phyloP scores from a whole-genome alignment of 768 basidiomycete species.

The Termitomyces sp. region DNA sequence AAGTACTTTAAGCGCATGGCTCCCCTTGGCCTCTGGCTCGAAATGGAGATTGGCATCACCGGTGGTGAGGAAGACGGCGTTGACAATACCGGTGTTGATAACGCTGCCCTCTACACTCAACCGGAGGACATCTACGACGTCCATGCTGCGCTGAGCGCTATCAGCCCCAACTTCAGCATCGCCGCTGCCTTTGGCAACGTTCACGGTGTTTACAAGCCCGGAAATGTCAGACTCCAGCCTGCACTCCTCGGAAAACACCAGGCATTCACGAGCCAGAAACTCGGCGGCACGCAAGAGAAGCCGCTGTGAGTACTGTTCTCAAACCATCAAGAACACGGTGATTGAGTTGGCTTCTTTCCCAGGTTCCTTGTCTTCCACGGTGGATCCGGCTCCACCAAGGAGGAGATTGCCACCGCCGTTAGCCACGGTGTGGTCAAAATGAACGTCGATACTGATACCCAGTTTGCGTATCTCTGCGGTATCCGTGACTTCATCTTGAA shows the following conservation, averaged over 20 bases:
- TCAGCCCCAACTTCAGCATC: slow-evolving; percentile 93
- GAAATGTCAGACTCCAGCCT: slow-evolving; percentile 92
- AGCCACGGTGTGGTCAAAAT: slow-evolving; percentile 95
- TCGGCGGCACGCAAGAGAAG: slow-evolving; percentile 56
- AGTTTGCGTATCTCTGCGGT: slow-evolving; percentile 86
- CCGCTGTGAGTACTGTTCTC: slow-evolving; percentile 63
- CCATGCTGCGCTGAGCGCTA: slow-evolving; percentile 72
- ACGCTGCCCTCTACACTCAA: slow-evolving; percentile 92
- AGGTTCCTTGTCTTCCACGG: slow-evolving; percentile 99
- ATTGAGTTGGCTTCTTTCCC: slow-evolving; percentile 3
- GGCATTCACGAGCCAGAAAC: slow-evolving; percentile 60
- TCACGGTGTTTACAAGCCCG: slow-evolving; percentile 99
- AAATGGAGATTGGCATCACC: slow-evolving; percentile 99
- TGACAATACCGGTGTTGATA: slow-evolving; percentile 95
- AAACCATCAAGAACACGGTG: not conserved
- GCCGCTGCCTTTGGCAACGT: slow-evolving; percentile 99
- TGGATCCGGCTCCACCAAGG: slow-evolving; percentile 94
- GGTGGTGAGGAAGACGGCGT: slow-evolving; percentile 99
- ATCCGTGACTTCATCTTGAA: slow-evolving; percentile 84
- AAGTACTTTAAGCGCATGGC: slow-evolving; percentile 97
- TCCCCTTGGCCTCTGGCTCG: slow-evolving; percentile 89
- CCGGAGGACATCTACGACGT: slow-evolving; percentile 95
- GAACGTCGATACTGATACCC: slow-evolving; percentile 97
- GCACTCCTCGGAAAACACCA: slow-evolving; percentile 93
- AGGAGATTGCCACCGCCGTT: slow-evolving; percentile 93